Conservation (phyloP, 106 monocot genomes). For the Dendrobium chrysotoxum region DNA sequence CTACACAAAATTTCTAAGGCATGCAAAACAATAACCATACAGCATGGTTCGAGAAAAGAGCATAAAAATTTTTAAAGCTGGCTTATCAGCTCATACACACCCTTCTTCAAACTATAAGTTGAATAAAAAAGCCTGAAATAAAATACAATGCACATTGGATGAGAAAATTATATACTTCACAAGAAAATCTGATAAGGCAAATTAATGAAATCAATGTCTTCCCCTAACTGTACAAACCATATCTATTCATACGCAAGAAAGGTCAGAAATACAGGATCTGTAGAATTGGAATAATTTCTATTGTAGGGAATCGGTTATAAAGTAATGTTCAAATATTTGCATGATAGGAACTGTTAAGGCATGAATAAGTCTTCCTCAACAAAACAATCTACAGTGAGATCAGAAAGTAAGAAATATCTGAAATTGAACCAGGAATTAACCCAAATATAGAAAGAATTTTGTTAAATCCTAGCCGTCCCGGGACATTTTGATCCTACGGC, state of each 20-base stretch:
- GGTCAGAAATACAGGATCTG: neutral
- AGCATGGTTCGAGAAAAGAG: neutral
- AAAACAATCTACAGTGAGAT: neutral
- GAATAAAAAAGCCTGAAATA: neutral
- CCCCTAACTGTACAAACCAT: neutral
- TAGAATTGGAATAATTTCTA: neutral
- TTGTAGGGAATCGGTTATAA: neutral
- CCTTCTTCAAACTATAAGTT: neutral
- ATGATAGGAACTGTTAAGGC: neutral
- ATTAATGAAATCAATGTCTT: neutral
- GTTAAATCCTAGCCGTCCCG: no score
- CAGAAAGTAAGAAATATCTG: neutral
- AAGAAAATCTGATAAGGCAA: neutral
- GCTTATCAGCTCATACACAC: neutral
- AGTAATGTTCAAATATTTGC: neutral
- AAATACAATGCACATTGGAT: neutral
- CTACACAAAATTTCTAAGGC: no score
- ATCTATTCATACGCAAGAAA: neutral
- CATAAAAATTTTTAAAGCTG: neutral
- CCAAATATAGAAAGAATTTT: neutral
- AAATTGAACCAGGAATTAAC: neutral
- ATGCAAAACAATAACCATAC: no score
- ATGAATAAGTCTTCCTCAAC: neutral
- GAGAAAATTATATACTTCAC: neutral
- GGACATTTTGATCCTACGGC: no score